These are phyloP conservation scores for Capsicum baccatum DNA, from an alignment of 257 asterid species.

Conservation along the genomic window DNA sequence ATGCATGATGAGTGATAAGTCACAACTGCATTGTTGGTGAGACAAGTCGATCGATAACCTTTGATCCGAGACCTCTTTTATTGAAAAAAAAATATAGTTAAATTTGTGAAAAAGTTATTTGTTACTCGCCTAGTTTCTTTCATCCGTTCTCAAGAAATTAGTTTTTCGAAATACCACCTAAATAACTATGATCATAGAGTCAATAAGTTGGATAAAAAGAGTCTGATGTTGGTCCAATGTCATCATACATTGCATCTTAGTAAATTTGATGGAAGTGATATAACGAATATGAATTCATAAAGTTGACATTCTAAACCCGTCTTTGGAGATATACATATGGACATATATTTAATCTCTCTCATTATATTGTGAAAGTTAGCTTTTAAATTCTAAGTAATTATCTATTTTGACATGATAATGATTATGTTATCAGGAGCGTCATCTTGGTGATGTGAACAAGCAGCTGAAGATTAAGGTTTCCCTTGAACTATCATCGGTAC, in stretches of 20 bases:
- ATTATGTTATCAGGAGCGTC: slow-evolving; percentile 63
- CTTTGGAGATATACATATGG: not conserved
- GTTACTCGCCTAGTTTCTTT: no score
- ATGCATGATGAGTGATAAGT: not conserved
- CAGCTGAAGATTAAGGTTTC: slow-evolving; percentile 83
- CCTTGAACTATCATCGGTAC: slow-evolving; percentile 70
- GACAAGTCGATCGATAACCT: not conserved
- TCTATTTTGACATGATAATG: not conserved
- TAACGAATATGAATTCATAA: no score
- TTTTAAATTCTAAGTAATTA: not conserved
- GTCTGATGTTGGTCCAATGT: not conserved
- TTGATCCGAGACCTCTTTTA: not conserved
- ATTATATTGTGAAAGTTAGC: not conserved
- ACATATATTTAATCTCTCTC: not conserved
- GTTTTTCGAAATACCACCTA: not conserved
- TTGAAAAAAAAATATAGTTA: not conserved
- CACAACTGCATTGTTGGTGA: not conserved
- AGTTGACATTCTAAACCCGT: no score
- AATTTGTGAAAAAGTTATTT: not conserved
- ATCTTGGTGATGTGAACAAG: slow-evolving; percentile 89
- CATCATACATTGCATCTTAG: no score
- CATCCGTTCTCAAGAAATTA: not conserved
- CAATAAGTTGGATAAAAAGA: not conserved
- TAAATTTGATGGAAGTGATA: no score
- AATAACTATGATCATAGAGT: not conserved